phyloP scores from a whole-genome alignment of 306 rosid genomes.

The Castanospermum australe region DNA sequence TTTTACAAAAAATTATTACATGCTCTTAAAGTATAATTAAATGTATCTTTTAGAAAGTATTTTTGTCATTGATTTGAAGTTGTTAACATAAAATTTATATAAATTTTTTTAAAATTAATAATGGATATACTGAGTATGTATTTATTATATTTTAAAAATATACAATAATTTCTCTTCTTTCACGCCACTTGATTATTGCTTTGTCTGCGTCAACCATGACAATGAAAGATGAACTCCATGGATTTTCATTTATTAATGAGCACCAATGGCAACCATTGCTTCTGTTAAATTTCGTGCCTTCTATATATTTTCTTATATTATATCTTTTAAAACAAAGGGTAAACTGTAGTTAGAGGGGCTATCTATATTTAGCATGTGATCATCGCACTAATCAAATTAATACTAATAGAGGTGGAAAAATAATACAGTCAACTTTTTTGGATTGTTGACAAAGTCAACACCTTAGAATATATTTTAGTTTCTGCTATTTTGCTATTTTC shows the following conservation, averaged over 20 bases:
- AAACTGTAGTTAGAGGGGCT: background rate
- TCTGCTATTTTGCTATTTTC: no score
- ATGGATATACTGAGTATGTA: no score
- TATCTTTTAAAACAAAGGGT: background rate
- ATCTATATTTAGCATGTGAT: background rate
- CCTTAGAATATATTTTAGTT: no score
- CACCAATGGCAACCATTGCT: background rate
- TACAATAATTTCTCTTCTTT: background rate
- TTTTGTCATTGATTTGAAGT: no score
- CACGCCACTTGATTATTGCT: background rate
- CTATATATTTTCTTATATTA: background rate
- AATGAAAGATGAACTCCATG: background rate
- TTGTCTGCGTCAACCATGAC: background rate
- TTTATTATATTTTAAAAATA: no score
- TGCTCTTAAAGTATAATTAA: no score
- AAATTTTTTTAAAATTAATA: no score
- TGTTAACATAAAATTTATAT: no score
- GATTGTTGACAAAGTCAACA: no score
- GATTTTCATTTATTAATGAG: background rate
- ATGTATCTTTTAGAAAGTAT: no score
- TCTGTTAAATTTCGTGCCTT: background rate
- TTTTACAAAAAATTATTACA: no score
- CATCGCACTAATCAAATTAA: background rate
- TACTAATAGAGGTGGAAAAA: background rate
- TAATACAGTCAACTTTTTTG: background rate